Percentiles rank a stretch among this genome's conserved stretches.
phyloP scores from a whole-genome alignment of 768 basidiomycete species.

The Leccinellum rugosiceps region DNA sequence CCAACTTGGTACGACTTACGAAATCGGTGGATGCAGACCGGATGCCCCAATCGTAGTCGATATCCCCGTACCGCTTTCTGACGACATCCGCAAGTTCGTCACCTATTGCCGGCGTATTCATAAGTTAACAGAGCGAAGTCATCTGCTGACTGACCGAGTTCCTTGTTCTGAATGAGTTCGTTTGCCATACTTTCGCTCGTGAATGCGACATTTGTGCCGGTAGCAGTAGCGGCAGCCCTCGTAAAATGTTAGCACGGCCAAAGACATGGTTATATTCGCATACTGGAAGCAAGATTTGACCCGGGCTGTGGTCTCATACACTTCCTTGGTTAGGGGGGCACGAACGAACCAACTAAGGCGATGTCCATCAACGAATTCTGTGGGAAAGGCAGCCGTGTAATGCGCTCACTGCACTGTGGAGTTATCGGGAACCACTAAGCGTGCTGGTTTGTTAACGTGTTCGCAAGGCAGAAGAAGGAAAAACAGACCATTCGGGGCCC shows the following conservation, averaged over 20 bases:
- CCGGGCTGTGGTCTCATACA: slow-evolving; percentile 52
- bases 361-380: background rate
- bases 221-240: slow-evolving; percentile 67
- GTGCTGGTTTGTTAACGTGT: background rate
- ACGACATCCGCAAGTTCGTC: slow-evolving; percentile 62
- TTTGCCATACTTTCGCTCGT: slow-evolving; percentile 33
- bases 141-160: slow-evolving; percentile 42
- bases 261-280: slow-evolving; percentile 17
- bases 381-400: background rate
- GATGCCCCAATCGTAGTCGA: slow-evolving; percentile 69
- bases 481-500: slow-evolving; percentile 66
- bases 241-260: background rate
- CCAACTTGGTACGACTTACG: slow-evolving; percentile 40
- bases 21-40: slow-evolving; percentile 78
- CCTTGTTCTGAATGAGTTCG: slow-evolving; percentile 69
- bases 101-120: slow-evolving; percentile 36
- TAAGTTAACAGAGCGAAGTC: background rate
- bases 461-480: background rate
- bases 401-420: slow-evolving; percentile 59
- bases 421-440: slow-evolving; percentile 78
- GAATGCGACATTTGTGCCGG: slow-evolving; percentile 55
- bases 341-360: slow-evolving; percentile 63
- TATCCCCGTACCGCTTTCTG: slow-evolving; percentile 54
- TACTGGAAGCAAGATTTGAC: slow-evolving; percentile 74
- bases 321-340: slow-evolving; percentile 62